A percentile compares a stretch with the other conserved stretches of the same genome.
Conservation (phyloP, 495 filamentous ascomycete species). For the Ramalina peruviana region DNA sequence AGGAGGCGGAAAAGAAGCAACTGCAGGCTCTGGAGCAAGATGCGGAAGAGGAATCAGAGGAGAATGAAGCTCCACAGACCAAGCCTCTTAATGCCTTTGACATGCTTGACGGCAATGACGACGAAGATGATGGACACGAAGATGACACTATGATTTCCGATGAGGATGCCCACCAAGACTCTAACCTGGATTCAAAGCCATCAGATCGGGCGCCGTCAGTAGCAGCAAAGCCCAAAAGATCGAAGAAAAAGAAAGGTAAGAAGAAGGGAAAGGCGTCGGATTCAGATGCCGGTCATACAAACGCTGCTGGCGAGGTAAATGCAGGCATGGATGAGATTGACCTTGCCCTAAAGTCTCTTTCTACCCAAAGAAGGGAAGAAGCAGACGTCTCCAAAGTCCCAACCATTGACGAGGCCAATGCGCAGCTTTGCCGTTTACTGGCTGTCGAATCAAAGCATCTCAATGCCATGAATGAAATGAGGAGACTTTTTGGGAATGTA, state of each 20-base stretch:
- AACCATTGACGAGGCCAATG: conserved; percentile 8
- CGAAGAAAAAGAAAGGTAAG: conserved; percentile 16
- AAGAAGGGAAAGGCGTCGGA: conserved; percentile 9
- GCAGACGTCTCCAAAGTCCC: background rate
- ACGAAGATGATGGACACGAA: conserved; percentile 52
- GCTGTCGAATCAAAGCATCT: conserved; percentile 65
- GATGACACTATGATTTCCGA: conserved; percentile 11
- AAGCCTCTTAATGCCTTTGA: conserved; percentile 36
- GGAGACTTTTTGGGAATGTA: conserved; percentile 72
- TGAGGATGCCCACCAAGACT: conserved; percentile 19
- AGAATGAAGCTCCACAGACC: conserved; percentile 33
- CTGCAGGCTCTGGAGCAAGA: conserved; percentile 27
- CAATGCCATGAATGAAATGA: conserved; percentile 87
- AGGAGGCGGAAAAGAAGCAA: conserved; percentile 48
- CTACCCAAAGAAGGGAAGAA: conserved; percentile 18
- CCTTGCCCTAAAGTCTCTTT: conserved; percentile 53
- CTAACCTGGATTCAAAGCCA: background rate
- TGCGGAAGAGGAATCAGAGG: conserved; percentile 34
- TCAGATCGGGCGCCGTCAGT: background rate
- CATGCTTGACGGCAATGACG: conserved; percentile 38
- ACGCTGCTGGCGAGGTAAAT: conserved; percentile 12
- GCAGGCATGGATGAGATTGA: conserved; percentile 69
- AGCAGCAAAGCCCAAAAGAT: conserved; percentile 14
- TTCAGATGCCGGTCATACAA: conserved; percentile 10
- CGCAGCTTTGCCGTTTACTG: conserved; percentile 37